A percentile compares a stretch with the other conserved stretches of the same genome.
Conservation (phyloP, 306 rosid genomes). For the Rosa lucieae region DNA sequence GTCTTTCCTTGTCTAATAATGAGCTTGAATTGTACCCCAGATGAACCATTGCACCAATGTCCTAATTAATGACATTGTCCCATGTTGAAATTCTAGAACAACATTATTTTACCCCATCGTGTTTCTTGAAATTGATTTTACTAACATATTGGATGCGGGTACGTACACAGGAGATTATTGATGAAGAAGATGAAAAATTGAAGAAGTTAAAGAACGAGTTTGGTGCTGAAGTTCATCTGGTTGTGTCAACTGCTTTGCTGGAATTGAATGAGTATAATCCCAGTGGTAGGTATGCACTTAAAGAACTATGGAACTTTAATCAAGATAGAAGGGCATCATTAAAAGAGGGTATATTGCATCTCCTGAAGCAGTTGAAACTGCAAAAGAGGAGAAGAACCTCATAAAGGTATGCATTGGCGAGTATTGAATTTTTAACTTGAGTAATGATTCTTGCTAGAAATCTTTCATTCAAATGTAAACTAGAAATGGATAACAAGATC, state of each 20-base stretch:
- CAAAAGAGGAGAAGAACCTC: slow-evolving; percentile 23
- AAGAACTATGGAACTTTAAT: slow-evolving; percentile 54
- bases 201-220: slow-evolving; percentile 40
- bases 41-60: neutral
- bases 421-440: neutral
- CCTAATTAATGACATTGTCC: neutral
- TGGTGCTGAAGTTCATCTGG: slow-evolving; percentile 40
- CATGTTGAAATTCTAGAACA: neutral
- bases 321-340: slow-evolving; percentile 50
- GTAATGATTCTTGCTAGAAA: neutral
- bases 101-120: neutral
- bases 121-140: neutral
- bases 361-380: slow-evolving; percentile 44
- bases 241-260: slow-evolving; percentile 46
- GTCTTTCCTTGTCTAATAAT: neutral
- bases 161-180: slow-evolving; percentile 40
- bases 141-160: neutral
- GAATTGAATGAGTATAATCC: slow-evolving; percentile 62
- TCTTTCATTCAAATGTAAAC: neutral
- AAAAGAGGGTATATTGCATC: slow-evolving; percentile 41
- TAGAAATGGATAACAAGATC: neutral
- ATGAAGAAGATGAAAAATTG: slow-evolving; percentile 56
- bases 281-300: slow-evolving; percentile 54
- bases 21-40: neutral
- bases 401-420: slow-evolving; percentile 3